Evolutionary conservation across 2,329 filamentous ascomycete species (phyloP), one percentile per base, ranked within the genome.

Genomic region (Lachnellula occidentalis): DNA sequence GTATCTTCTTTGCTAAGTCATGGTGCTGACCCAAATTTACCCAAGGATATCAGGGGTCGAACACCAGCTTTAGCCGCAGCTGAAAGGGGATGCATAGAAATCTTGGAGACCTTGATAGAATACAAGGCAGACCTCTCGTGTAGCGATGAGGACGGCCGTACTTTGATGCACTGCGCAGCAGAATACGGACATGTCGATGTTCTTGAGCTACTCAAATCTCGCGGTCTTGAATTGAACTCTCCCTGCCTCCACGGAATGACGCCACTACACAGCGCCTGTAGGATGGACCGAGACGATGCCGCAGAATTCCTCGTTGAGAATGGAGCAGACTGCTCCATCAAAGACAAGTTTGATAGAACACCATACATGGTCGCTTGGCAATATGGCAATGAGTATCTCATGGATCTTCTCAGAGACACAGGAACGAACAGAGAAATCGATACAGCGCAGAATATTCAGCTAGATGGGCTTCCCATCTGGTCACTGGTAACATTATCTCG

Each of bases 191-290:
- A 56, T 8, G 11, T 36, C 3, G 15, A 45, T 2, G 50, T 58
- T 6, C 43, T 61, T 5, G n/a, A 50, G 15, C 9, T 52, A 14
- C 36, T 61, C 11, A 34, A 51, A 14, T 36, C 31, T 7, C 50
- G 46, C 19, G 15, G 14, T 12, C 17, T 48, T 19, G 9, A 31
- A 3, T 19, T 55, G 2, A 53, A 57, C 39, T 14, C 42, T 34
- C 46, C 27, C 14, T 58, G 60, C 43, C 34, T 47, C 4, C 45
- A 49, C 39, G 55, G 54, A 17, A 60, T 62, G 60, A 58, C 56
- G 6, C 58, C 58, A 15, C 34, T 62, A 8, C 60, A 62, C 34
- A 39, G 43, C 14, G 57, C 57, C 19, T 59, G 59, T 41, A 45
- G 34, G n/a, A 41, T 21, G 1, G 51, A 46, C 2, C 5, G 53